Evolutionary conservation across 306 rosid genomes (phyloP), one percentile per base, ranked within the genome.

Genomic region (Macrotyloma uniflorum): DNA sequence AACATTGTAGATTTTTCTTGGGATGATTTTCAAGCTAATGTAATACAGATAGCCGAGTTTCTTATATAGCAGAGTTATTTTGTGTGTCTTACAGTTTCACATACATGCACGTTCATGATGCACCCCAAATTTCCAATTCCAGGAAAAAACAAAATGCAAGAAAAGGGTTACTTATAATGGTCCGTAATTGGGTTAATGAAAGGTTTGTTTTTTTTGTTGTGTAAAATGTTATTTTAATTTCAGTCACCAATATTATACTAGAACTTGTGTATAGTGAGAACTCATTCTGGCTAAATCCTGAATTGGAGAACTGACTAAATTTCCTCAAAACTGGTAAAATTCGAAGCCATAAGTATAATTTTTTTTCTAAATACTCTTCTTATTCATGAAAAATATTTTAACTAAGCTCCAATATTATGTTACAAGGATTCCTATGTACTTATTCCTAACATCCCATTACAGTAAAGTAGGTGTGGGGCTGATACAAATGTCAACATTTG

Each of bases 21-120:
- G 26, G 40, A 22, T 42, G 47, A 28, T 16, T 64, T 35, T 35
- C 54, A 46, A 70, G 22, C 15, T 32, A 59, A 61, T 36, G 63
- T 28, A 59, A 79, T 53, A 23, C 6, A 68, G 61, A 30, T 67
- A 22, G 43, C 59, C 3, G 45, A 45, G 76, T 54, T 57, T 78
- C 47, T 67, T 8, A 51, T 66, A 50, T 20, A 36, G 30, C 46
- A 53, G 13, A 28, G 40, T 23, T 73, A 5, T 22, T 36, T n/a
- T 9, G 10, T 16, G 11, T n/a, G n/a, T n/a, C n/a, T n/a, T n/a
- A n/a, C n/a, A n/a, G n/a, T 28, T 24, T 3, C 66, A 32, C 16
- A 59, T 40, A 59, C 66, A 14, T 6, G 36, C 65, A 10, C 20
- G 11, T 20, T 14, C 26, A 19, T 2, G 5, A 50, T 55, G 64